Conservation (phyloP, 2,329 filamentous ascomycete genomes). For the Penicillium brevicompactum region DNA sequence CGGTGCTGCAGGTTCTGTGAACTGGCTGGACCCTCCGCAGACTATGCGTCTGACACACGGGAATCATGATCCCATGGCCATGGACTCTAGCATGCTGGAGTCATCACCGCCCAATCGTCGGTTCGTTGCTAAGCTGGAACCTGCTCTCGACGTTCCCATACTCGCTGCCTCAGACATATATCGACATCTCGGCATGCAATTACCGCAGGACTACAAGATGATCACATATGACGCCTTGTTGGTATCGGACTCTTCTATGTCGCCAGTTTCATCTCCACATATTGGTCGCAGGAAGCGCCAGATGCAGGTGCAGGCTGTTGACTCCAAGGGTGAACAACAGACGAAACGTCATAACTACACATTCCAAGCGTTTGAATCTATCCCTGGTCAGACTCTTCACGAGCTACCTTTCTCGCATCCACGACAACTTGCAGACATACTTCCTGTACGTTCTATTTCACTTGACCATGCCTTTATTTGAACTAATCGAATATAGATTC, state of each 20-base stretch:
- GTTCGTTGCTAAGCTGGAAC: constrained; percentile 47
- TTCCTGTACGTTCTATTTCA: constrained; percentile 37
- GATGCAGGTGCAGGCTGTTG: constrained; percentile 35
- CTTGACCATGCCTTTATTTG: background rate
- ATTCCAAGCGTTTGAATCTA: constrained; percentile 46
- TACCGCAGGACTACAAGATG: constrained; percentile 44
- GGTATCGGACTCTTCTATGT: constrained; percentile 33
- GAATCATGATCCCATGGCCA: constrained; percentile 38
- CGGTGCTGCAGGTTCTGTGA: constrained; percentile 32
- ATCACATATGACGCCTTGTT: constrained; percentile 43
- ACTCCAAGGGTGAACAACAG: constrained; percentile 30
- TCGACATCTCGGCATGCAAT: constrained; percentile 40
- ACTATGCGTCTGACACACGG: constrained; percentile 36
- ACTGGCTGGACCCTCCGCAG: constrained; percentile 43
- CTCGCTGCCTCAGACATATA: constrained; percentile 45
- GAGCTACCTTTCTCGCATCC: constrained; percentile 50
- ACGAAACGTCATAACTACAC: constrained; percentile 45
- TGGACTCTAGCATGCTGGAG: constrained; percentile 41
- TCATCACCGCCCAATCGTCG: constrained; percentile 45
- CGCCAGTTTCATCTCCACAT: constrained; percentile 27
- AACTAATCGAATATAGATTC: constrained; percentile 29
- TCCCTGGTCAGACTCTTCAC: constrained; percentile 42
- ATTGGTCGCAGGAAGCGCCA: constrained; percentile 35
- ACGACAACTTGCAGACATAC: constrained; percentile 45
- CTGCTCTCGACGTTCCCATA: constrained; percentile 46